Percentiles rank a stretch among this genome's conserved stretches.
These are phyloP conservation scores for Metschnikowia kunwiensis DNA, from an alignment of 805 yeast genomes.

Conservation along the genomic window DNA sequence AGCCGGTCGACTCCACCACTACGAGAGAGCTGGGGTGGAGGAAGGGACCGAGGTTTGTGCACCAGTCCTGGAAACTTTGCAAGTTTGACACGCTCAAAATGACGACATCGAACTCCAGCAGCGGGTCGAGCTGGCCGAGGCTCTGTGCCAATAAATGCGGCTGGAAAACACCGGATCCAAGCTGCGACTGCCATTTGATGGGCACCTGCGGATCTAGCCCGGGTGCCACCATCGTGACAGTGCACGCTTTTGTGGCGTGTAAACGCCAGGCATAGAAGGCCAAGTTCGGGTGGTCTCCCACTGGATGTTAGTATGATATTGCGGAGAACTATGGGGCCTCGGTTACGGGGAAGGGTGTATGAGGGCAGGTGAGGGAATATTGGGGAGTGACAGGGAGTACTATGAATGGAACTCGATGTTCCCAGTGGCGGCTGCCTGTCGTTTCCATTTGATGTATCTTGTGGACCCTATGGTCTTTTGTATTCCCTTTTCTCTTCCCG, in stretches of 20 bases:
- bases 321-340: too few relatives aligned
- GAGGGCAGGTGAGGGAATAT: too few relatives aligned
- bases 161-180: constrained; percentile 13
- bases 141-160: constrained; percentile 19
- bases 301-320: constrained; percentile 23
- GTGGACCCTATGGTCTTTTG: too few relatives aligned
- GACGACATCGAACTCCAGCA: constrained; percentile 31
- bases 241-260: constrained; percentile 39
- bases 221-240: constrained; percentile 39
- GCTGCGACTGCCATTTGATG: constrained; percentile 19
- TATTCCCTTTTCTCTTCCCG: too few relatives aligned
- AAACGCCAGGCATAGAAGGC: constrained; percentile 60
- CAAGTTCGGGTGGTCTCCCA: constrained; percentile 57
- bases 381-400: too few relatives aligned
- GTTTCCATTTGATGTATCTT: too few relatives aligned
- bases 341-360: too few relatives aligned
- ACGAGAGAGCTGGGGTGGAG: constrained; percentile 45
- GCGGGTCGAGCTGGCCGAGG: constrained; percentile 14
- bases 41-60: constrained; percentile 25
- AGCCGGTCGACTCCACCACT: constrained; percentile 68
- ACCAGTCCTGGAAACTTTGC: constrained; percentile 36
- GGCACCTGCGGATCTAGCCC: constrained; percentile 19
- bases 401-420: too few relatives aligned
- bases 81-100: constrained; percentile 34
- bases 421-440: too few relatives aligned